Evolutionary conservation across 768 basidiomycete species (phyloP), one percentile per base, ranked within the genome.

Genomic region (Coprinopsis sp.): DNA sequence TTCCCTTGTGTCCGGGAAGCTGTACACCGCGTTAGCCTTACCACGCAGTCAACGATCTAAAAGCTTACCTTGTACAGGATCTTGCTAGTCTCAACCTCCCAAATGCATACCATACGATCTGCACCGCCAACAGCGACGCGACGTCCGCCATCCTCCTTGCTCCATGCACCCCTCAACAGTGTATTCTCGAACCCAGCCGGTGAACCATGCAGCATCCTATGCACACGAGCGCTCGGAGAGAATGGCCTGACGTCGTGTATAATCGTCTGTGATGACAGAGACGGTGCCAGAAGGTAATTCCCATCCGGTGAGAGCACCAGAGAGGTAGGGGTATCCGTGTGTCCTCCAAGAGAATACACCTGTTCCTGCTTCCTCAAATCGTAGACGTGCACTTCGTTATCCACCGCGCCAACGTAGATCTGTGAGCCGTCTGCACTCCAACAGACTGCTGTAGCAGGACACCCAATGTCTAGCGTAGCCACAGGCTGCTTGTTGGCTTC

Each of bases 1-100:
- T 94, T 10, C 95, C 94, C 64, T 91, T 96, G 64, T 99, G 95
- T 12, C 95, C 95, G 29, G 95, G 91, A 47, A 97, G 76, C 89
- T 90, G 22, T n/a, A n/a, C n/a, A 3, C 28, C 8, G 50, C 45
- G 30, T 44, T 13, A 33, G 43, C 18, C 28, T 16, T 27, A 25
- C 29, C 14, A 34, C 36, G 22, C 33, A 18, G 19, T 12, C 28
- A 33, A 33, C 0, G 14, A 29, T 4, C 13, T 16, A 43, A 7
- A 12, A 16, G 46, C 57, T 30, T 33, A 92, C 84, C 78, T 93
- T 91, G 72, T 91, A 91, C 53, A 84, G 59, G 3, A 87, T 76
- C 49, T 78, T 79, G 22, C 76, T 79, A 53, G 76, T 88, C 52
- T 91, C 87, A 4, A 87, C 87, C 12, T 90, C 89, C 89, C 90